phyloP scores from a whole-genome alignment of 768 basidiomycete species.

The Xerocomus brunneocitrinus region DNA sequence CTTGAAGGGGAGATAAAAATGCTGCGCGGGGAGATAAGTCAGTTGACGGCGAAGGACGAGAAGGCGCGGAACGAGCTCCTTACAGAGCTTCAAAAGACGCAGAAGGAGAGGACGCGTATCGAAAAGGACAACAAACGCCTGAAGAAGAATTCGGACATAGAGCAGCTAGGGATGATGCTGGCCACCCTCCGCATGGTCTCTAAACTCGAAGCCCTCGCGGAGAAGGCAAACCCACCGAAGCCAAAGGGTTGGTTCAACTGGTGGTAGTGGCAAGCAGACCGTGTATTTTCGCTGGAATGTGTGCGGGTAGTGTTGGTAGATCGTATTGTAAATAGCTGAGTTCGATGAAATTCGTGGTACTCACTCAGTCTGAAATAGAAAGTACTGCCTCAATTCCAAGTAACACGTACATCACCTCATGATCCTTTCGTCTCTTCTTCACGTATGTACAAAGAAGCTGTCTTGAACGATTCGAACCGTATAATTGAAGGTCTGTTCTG shows the following conservation, averaged over 20 bases:
- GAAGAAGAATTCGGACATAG: neutral
- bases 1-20: slow-evolving; percentile 1
- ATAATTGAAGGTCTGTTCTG: neutral
- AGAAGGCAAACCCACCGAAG: neutral
- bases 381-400: too few species aligned
- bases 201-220: neutral
- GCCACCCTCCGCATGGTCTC: neutral
- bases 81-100: neutral
- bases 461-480: slow-evolving; percentile 8
- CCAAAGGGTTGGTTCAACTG: slow-evolving; percentile 2
- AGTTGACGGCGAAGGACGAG: neutral
- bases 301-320: too few species aligned
- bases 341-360: too few species aligned
- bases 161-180: neutral
- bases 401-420: too few species aligned
- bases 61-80: neutral
- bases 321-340: too few species aligned
- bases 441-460: slow-evolving; percentile 1
- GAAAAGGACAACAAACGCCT: neutral
- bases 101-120: neutral
- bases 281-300: too few species aligned
- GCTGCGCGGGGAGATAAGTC: neutral
- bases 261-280: neutral
- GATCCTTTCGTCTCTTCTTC: neutral
- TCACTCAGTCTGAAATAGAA: too few species aligned